Percentiles rank a stretch among this genome's conserved stretches.
phyloP scores from a whole-genome alignment of 768 basidiomycete species.

The Dictyophora rubrovolvata region DNA sequence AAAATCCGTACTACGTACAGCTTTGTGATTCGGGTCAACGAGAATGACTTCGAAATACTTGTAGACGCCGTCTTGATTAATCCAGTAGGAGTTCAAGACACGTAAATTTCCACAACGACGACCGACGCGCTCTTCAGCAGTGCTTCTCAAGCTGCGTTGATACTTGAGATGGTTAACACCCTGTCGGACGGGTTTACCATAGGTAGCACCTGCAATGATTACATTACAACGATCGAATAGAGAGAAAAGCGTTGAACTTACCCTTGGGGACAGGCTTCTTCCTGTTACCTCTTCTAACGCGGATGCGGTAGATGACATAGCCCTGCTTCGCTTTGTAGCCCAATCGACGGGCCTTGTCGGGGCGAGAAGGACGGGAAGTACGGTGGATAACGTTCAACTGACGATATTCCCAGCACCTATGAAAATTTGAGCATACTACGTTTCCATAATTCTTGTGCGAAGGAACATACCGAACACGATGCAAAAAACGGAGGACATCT shows the following conservation, averaged over 20 bases:
- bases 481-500: conserved; percentile 94
- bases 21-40: conserved; percentile 91
- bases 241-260: conserved; percentile 22
- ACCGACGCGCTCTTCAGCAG: conserved; percentile 97
- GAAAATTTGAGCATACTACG: conserved; percentile 9
- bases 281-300: conserved; percentile 96
- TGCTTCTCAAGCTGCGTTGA: conserved; percentile 86
- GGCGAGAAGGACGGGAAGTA: conserved; percentile 94
- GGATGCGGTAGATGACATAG: conserved; percentile 94
- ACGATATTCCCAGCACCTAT: conserved; percentile 96
- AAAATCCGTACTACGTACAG: conserved; percentile 40
- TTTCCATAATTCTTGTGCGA: background rate
- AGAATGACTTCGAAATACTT: conserved; percentile 99
- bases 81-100: conserved; percentile 98
- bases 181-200: conserved; percentile 97
- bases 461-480: conserved; percentile 79
- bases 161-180: conserved; percentile 99
- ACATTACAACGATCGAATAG: background rate
- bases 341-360: conserved; percentile 96
- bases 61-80: conserved; percentile 98
- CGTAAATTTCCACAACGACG: conserved; percentile 92
- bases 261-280: conserved; percentile 99
- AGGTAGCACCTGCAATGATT: conserved; percentile 69
- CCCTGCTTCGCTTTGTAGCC: conserved; percentile 99
- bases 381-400: conserved; percentile 98